Evolutionary conservation across 495 filamentous ascomycete genomes (phyloP), one percentile per base, ranked within the genome.

Genomic region (Penicillium nucicola): DNA sequence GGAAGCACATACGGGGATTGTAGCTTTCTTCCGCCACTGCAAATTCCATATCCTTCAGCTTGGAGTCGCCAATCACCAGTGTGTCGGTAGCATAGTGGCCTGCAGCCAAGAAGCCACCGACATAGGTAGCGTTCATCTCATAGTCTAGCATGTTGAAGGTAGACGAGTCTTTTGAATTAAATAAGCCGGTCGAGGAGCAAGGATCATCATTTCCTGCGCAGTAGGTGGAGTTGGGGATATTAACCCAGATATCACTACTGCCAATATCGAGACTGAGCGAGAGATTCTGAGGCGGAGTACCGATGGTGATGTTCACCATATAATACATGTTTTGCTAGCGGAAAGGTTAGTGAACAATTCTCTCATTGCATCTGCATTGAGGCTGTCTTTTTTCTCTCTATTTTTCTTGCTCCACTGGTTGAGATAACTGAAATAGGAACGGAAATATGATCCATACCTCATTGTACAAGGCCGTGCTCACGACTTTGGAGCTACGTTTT

Each of bases 1-100:
- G 1, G 56, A 22, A 22, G 20, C 18, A 57, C 68, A 58, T 53
- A 76, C 60, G 48, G 28, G 36, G 80, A 83, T 34, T 53, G 4
- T 66, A 75, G 40, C 84, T 85, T 6, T 60, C 53, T 54, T 90
- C 85, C 5, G 87, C 89, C 54, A 95, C 74, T 30, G 86, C 88
- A 63, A 95, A 89, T 62, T 92, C 85, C 32, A 90, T 67, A 20
- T 73, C 60, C 12, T 76, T 66, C 30, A 96, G 60, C 25, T 55
- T 77, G 17, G 72, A 68, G 15, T 73, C 74, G 2, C 81, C 87
- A 53, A 96, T 76, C 7, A 60, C 60, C 51, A 96, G 65, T 4
- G 79, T 85, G 62, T 96, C 91, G 4, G 78, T 84, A 14, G 82
- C 87, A 67, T 92, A 96, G 59, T 88, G 85, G 14, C 91, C 91